Conservation (phyloP, 1,139 yeast species). For the Candida albicans region DNA sequence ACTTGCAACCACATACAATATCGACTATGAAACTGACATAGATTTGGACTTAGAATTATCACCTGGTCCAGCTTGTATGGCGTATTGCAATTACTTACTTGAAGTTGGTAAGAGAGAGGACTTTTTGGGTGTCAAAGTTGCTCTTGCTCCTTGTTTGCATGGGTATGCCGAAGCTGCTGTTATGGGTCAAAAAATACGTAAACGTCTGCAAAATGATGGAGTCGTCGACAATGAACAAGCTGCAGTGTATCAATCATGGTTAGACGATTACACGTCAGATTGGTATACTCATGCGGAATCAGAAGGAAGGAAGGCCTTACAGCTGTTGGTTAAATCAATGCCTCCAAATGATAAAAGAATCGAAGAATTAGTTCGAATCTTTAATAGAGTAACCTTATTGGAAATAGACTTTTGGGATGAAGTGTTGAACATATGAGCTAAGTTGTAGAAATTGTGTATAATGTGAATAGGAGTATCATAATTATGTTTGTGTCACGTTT, state of each 20-base stretch:
- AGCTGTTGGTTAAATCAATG: slow-evolving; percentile 34
- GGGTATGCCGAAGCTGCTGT: slow-evolving; percentile 64
- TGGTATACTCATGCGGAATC: slow-evolving; percentile 55
- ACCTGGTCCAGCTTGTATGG: slow-evolving; percentile 57
- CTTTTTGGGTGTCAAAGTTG: slow-evolving; percentile 64
- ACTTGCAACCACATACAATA: slow-evolving; percentile 44
- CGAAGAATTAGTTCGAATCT: slow-evolving; percentile 57
- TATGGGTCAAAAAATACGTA: slow-evolving; percentile 22
- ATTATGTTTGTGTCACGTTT: background rate
- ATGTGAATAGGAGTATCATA: background rate
- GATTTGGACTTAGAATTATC: slow-evolving; percentile 37
- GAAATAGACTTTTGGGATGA: slow-evolving; percentile 70
- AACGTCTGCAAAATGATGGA: slow-evolving; percentile 9
- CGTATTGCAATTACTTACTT: slow-evolving; percentile 60
- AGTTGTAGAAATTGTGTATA: too few relatives aligned
- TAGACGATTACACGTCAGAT: slow-evolving; percentile 58
- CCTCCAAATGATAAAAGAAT: slow-evolving; percentile 36
- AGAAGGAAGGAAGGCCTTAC: slow-evolving; percentile 50
- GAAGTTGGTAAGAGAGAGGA: slow-evolving; percentile 54
- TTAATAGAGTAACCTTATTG: slow-evolving; percentile 55
- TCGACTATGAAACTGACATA: slow-evolving; percentile 45
- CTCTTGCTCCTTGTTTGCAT: slow-evolving; percentile 74
- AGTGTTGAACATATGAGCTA: slow-evolving; percentile 19
- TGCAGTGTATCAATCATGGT: slow-evolving; percentile 55
- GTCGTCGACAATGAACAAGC: slow-evolving; percentile 15